These are phyloP conservation scores for Chamaecyparis obtusa DNA, from an alignment of 75 land plant genomes.

Conservation along the genomic window DNA sequence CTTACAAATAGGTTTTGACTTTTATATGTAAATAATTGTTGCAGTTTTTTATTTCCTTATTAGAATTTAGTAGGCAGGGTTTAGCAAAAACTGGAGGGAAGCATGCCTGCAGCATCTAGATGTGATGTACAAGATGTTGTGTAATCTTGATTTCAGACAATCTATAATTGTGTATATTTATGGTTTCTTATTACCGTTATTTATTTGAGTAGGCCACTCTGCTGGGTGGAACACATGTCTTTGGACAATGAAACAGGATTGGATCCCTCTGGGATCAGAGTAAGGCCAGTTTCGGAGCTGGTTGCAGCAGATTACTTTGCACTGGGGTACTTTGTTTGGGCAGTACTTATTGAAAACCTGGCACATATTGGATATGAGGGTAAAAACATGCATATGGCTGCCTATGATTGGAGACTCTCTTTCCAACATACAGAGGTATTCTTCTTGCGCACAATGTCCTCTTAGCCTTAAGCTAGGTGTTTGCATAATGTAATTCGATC, in stretches of 20 bases:
- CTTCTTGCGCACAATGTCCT: not conserved
- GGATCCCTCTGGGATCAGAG: slow-evolving; percentile 80
- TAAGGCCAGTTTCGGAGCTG: slow-evolving; percentile 86
- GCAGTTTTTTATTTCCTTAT: not conserved
- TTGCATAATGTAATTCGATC: not conserved
- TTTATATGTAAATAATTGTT: not conserved
- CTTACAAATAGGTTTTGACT: not conserved
- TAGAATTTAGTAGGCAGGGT: not conserved
- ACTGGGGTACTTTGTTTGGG: slow-evolving; percentile 95
- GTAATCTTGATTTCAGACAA: not conserved
- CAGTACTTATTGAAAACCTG: slow-evolving; percentile 86
- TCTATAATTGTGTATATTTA: not conserved
- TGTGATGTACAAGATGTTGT: not conserved
- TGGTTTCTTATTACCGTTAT: not conserved
- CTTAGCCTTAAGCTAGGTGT: not conserved
- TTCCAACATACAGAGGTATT: slow-evolving; percentile 97
- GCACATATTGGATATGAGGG: slow-evolving; percentile 95
- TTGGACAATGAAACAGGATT: slow-evolving; percentile 90
- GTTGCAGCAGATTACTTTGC: slow-evolving; percentile 98
- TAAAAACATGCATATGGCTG: slow-evolving; percentile 92
- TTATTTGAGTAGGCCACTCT: slow-evolving; percentile 60
- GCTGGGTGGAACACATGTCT: slow-evolving; percentile 96
- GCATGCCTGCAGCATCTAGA: not conserved
- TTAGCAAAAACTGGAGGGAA: not conserved
- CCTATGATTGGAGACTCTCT: slow-evolving; percentile 95